Evolutionary conservation across 1,284 basidiomycete species (phyloP), one percentile per base, ranked within the genome.

Genomic region (Cutaneotrichosporon sp.): DNA sequence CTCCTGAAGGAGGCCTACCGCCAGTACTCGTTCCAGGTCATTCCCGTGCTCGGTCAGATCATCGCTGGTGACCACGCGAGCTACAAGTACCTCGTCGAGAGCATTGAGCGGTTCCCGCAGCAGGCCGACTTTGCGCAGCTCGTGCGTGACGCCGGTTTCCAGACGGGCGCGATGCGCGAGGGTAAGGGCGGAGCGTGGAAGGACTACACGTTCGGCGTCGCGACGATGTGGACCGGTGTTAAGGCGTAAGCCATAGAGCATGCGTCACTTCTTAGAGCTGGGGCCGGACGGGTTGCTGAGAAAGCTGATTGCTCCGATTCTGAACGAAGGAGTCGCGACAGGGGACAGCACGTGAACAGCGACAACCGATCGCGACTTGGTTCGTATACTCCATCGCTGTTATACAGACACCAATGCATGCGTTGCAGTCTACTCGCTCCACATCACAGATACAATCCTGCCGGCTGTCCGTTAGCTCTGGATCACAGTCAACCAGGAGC

Each of bases 41-140:
- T 99, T 73, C 97, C 97, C 5, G 85, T 97, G 22, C 81, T 99
- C 50, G 97, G 97, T 30, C 95, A 94, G 59, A 89, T 99, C 72
- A 84, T 99, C n/a, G 92, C 95, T 9, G 91, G 91, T 4, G 96
- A 99, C 80, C 86, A 95, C 42, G 90, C 88, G 36, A 97, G 94
- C 21, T 99, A 99, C 81, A 92, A 97, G 80, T 99, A 99, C 80
- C 86, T 99, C 51, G 92, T 99, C 59, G 97, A 99, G 81, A 97
- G 94, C 42, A 99, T 99, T 74, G 90, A 94, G 63, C 87, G 87
- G 70, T 99, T 99, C 84, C 96, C 96, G 38, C 84, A 87, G 22
- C 96, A 98, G 80, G 83, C 87, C 30, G 88, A 92, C 60, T 99
- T 99, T 81, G 90, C 94, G 14, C 82, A 87, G 74, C 91, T 99